phyloP scores from a whole-genome alignment of 768 basidiomycete species.

The Russula ochroleuca region DNA sequence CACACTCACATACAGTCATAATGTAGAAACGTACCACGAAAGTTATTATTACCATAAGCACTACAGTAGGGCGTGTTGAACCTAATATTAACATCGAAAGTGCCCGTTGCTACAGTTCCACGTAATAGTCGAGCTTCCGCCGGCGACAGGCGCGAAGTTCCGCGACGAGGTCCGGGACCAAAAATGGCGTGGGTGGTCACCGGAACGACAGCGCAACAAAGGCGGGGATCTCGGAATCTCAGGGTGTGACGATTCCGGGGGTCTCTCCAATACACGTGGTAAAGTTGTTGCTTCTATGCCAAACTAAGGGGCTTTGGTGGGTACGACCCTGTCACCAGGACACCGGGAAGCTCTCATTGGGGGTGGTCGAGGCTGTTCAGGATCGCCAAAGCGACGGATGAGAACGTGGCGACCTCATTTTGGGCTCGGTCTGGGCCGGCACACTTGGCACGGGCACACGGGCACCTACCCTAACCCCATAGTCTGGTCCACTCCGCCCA shows the following conservation, averaged over 20 bases:
- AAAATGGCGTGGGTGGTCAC: background rate
- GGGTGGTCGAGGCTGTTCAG: constrained; percentile 11
- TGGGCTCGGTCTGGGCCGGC: background rate
- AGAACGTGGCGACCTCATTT: constrained; percentile 15
- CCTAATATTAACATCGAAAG: constrained; percentile 19
- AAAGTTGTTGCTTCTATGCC: constrained; percentile 8
- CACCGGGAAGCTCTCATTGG: constrained; percentile 7
- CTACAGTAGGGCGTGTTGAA: constrained; percentile 15
- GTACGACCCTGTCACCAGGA: constrained; percentile 22
- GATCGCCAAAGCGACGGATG: constrained; percentile 24
- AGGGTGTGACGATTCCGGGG: background rate
- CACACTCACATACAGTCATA: constrained; percentile 11
- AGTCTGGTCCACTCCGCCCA: background rate
- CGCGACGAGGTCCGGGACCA: background rate
- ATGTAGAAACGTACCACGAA: constrained; percentile 18
- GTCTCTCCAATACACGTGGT: constrained; percentile 1
- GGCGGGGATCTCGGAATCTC: constrained; percentile 20
- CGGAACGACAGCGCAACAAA: background rate
- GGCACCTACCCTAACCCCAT: background rate
- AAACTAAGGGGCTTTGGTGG: background rate
- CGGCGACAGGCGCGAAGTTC: constrained; percentile 12
- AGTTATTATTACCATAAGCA: constrained; percentile 19
- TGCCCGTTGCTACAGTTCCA: background rate
- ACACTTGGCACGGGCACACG: background rate
- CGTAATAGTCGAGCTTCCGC: constrained; percentile 15